Evolutionary conservation across 352 stramenopile genomes (phyloP).

Genomic region (Pythium aristosporum): DNA sequence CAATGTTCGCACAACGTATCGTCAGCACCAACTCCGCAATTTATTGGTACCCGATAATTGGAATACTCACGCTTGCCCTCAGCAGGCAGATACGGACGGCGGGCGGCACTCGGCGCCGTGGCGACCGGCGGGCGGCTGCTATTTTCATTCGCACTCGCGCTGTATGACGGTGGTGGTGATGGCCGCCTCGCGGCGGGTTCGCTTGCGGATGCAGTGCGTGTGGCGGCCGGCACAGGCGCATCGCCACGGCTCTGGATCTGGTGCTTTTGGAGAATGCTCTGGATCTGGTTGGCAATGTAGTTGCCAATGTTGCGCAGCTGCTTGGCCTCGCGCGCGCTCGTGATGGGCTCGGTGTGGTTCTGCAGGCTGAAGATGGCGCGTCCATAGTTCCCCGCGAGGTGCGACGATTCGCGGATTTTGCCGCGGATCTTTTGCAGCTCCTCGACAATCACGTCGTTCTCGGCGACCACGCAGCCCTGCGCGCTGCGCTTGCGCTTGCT

Average conservation of each 20-base stretch:
- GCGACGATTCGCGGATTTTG: conserved; percentile 61
- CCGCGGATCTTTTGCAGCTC: conserved; percentile 60
- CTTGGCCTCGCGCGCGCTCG: conserved; percentile 58
- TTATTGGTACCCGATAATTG: neutral
- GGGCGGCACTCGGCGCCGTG: neutral
- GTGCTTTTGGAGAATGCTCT: conserved; percentile 64
- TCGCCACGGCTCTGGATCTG: conserved; percentile 13
- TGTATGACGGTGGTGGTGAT: neutral
- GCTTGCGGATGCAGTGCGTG: neutral
- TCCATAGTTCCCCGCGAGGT: conserved; percentile 60
- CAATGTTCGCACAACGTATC: neutral
- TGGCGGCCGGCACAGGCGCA: neutral
- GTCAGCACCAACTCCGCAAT: neutral
- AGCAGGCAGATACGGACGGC: conserved; percentile 46
- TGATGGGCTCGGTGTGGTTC: conserved; percentile 40
- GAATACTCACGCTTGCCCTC: conserved; percentile 54
- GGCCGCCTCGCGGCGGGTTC: neutral
- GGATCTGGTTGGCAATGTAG: conserved; percentile 86
- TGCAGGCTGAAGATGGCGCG: conserved; percentile 76
- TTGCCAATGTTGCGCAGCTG: conserved; percentile 75
- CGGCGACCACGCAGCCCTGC: conserved; percentile 50
- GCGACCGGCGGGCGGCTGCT: neutral
- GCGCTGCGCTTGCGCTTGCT: conserved; percentile 47
- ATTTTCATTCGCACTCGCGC: neutral
- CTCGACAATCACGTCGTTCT: conserved; percentile 70